Conservation (phyloP, 768 basidiomycete species). For the Lentinus brumalis region DNA sequence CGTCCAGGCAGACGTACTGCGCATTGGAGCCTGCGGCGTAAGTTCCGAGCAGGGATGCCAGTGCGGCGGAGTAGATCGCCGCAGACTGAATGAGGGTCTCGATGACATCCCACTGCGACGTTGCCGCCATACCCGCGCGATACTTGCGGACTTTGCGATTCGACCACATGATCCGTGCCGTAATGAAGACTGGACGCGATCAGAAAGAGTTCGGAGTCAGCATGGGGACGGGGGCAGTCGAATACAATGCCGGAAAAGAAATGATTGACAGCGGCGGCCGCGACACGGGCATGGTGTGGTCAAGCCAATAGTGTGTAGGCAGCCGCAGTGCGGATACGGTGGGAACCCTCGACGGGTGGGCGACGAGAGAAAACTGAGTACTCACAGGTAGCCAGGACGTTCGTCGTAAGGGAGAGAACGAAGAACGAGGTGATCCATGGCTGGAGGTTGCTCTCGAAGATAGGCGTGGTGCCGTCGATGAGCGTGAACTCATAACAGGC, state of each 20-base stretch:
- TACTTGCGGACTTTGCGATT: slow-evolving; percentile 3
- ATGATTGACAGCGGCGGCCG: not conserved
- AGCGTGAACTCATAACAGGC: not conserved
- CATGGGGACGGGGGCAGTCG: not conserved
- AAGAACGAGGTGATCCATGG: slow-evolving; percentile 10
- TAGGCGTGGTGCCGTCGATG: not conserved
- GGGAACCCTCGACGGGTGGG: not conserved
- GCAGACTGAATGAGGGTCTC: slow-evolving; percentile 19
- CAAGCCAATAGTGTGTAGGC: not conserved
- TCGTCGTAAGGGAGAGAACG: slow-evolving; percentile 3
- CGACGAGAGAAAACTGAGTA: not conserved
- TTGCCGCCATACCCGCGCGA: not conserved
- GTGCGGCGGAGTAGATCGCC: slow-evolving; percentile 14
- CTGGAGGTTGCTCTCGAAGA: not conserved
- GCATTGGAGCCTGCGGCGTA: slow-evolving; percentile 11
- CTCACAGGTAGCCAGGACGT: slow-evolving; percentile 6
- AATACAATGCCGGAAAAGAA: not conserved
- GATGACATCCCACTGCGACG: slow-evolving; percentile 7
- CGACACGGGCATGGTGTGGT: not conserved
- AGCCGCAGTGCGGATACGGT: not conserved
- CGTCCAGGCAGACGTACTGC: slow-evolving; percentile 13
- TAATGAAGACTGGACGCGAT: slow-evolving; percentile 7
- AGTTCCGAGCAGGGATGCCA: slow-evolving; percentile 9
- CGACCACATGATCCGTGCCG: slow-evolving; percentile 4
- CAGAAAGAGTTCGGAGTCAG: not conserved